phyloP scores from a whole-genome alignment of 129 eudicot species.

The Helichrysum umbraculigerum region DNA sequence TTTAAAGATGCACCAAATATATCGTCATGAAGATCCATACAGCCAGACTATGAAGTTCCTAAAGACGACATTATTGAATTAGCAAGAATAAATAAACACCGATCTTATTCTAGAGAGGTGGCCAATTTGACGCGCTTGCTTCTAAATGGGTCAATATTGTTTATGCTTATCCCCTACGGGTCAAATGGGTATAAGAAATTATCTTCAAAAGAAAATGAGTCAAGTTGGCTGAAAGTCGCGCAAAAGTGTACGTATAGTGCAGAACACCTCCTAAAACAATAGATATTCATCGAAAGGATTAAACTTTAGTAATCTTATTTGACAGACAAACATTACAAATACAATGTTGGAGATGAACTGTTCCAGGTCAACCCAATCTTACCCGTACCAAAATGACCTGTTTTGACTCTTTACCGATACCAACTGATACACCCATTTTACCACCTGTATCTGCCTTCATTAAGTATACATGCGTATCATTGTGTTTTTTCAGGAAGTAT shows the following conservation, averaged over 20 bases:
- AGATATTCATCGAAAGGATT: background rate
- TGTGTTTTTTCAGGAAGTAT: too few species aligned
- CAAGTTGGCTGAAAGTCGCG: background rate
- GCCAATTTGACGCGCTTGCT: background rate
- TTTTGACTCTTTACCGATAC: too few species aligned
- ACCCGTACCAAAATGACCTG: too few species aligned
- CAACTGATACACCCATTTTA: too few species aligned
- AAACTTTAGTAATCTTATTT: conserved; percentile 39
- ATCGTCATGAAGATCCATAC: conserved; percentile 34
- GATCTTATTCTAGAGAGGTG: too few species aligned
- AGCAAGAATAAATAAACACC: background rate
- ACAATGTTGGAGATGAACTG: too few species aligned
- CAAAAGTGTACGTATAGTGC: background rate
- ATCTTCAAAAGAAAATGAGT: background rate
- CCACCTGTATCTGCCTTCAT: too few species aligned
- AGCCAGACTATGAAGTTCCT: background rate
- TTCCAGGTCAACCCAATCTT: too few species aligned
- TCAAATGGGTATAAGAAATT: background rate
- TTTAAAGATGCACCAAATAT: conserved; percentile 43
- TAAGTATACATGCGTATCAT: too few species aligned
- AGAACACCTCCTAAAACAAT: background rate
- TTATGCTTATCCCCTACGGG: background rate
- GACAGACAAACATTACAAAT: too few species aligned
- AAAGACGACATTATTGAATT: background rate
- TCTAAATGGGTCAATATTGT: background rate